A percentile compares a stretch with the other conserved stretches of the same genome.
Conservation (phyloP, 345 rosid species). For the Citrus trifoliata region DNA sequence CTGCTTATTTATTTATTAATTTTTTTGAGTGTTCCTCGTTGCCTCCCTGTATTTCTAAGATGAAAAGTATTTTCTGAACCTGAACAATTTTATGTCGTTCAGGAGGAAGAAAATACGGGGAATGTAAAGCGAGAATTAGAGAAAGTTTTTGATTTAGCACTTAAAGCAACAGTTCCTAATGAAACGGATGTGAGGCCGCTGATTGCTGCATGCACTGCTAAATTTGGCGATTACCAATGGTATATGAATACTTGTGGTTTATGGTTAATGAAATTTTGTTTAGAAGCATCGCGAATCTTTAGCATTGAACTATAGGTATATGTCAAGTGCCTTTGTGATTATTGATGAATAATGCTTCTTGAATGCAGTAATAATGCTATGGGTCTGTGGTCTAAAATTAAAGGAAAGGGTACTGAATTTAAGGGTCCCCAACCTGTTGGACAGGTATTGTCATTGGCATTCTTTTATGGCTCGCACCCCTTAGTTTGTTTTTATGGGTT, state of each 20-base stretch:
- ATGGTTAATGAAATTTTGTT: neutral
- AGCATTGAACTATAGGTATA: neutral
- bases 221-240: conserved; percentile 96
- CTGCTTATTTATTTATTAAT: too few species aligned
- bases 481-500: neutral
- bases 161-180: conserved; percentile 53
- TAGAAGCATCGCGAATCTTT: neutral
- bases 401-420: conserved; percentile 61
- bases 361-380: conserved; percentile 84
- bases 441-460: conserved; percentile 41
- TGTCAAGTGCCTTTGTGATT: neutral
- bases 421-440: conserved; percentile 83
- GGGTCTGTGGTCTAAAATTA: conserved; percentile 73
- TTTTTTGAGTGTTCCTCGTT: neutral
- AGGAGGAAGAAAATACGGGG: conserved; percentile 60
- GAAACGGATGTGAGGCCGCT: conserved; percentile 64
- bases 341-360: neutral
- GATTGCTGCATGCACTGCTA: conserved; percentile 61
- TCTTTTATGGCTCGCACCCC: neutral
- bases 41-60: neutral
- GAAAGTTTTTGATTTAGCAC: conserved; percentile 57
- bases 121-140: conserved; percentile 58
- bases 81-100: conserved; percentile 8
- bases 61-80: neutral
- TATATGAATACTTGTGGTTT: conserved; percentile 12